Evolutionary conservation across 192 early-diverging fungal species (phyloP), one percentile per base, ranked within the genome.

Genomic region (Umbelopsis sp.): DNA sequence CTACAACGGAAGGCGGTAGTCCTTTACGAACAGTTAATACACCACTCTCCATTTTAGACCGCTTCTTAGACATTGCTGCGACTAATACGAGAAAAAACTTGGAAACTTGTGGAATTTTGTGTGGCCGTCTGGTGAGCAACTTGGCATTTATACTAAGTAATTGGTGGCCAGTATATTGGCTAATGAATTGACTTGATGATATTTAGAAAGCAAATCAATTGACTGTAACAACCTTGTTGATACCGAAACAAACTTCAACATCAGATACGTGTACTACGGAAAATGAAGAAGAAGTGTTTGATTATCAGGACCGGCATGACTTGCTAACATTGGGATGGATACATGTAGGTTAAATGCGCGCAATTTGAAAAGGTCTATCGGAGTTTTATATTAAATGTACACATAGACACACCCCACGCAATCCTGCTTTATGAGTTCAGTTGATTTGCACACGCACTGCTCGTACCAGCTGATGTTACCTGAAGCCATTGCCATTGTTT

Each of bases 401-500:
- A 35, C 58, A 21, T 71, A 86, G 83, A 95, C 93, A 4, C 94
- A 96, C 77, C 95, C 95, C 21, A 89, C 92, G n/a, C 95, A 97
- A 80, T 89, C 95, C 7, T 96, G 95, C 73, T 97, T 97, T 72
- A 89, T 97, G 90, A 92, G 90, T 73, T 96, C 94, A 5, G 87
- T 97, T 12, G 95, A 97, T 74, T 73, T 97, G 58, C 95, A 97
- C 79, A 97, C 94, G 7, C 95, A 97, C 67, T 94, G 86, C 69
- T 91, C 93, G 1, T 96, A 95, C 74, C 95, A 97, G 77, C 71
- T 93, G 46, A 92, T 94, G 87, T 81, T 96, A 7, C 94, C 94
- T 16, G 95, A 97, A 70, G 95, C 95, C 22, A 93, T 97, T 64
- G 94, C 95, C 13, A 95, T 97, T 73, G 95, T 97, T 8, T 90